Base-by-base conservation (phyloP, 495 filamentous ascomycete species). In the Podospora tetraspora region DNA sequence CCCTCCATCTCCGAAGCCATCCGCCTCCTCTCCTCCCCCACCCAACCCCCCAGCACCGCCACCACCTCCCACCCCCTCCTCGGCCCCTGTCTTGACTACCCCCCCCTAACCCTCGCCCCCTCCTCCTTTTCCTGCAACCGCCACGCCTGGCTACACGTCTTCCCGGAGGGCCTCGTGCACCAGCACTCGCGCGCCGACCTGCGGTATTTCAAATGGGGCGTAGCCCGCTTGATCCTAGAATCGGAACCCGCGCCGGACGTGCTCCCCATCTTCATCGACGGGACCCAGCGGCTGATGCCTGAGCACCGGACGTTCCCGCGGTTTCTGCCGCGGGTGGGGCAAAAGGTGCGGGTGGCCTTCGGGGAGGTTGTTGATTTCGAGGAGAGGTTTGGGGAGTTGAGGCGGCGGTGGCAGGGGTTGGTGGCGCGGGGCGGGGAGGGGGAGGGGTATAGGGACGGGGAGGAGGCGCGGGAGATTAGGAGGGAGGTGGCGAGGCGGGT, bases 161-260 rank as follows among this genome's bases (percentile, higher is more conserved):
- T 97, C 79, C 95, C 95, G 43, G 95, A 99, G 78, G 95, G 93
- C 16, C 90, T 89, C 70, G 91, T 97, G 24, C 94, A 98, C 79
- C 95, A 99, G 80, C 87, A 93, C 66, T 87, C 90, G 3, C 77
- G 83, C 32, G 87, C 89, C 70, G 86, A 88, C 43, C 90, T 97
- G 86, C 90, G 94, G 12, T 99, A 99, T 81, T 97, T 97, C 86
- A 96, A 95, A 78, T 99, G 95, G 95, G 95, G 95, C 7, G 81
- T 97, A 8, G 90, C 94, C 5, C 87, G 95, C 1, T 80, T 97
- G 52, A 94, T 99, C 63, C 84, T 99, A 11, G 95, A 99, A 76
- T 81, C 89, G 61, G 91, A 92, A 27, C 90, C 90, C 30, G 86
- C 87, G 58, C 95, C 95, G 1, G 90, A 92, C 64, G 81, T 99